Evolutionary conservation across 2,329 filamentous ascomycete species (phyloP).

Genomic region (Stagonosporopsis tanaceti): DNA sequence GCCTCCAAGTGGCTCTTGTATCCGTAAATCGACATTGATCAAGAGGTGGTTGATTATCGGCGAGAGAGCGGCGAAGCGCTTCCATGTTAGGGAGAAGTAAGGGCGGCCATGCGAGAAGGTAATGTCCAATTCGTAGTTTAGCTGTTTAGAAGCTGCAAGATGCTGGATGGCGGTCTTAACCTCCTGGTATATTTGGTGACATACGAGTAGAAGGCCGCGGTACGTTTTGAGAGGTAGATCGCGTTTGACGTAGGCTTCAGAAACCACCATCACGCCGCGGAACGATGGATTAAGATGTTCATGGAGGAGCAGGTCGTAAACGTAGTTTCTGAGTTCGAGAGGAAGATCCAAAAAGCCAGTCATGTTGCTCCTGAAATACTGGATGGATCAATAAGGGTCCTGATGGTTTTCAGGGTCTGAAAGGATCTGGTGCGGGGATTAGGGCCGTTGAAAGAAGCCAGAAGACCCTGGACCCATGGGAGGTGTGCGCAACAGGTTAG

Average conservation of each 20-base stretch:
- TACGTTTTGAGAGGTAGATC: conserved; percentile 40
- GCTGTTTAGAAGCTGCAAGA: conserved; percentile 32
- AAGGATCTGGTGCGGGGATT: conserved; percentile 23
- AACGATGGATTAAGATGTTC: conserved; percentile 33
- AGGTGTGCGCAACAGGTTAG: conserved; percentile 16
- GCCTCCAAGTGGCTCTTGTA: conserved; percentile 36
- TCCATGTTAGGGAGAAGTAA: conserved; percentile 42
- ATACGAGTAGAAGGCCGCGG: conserved; percentile 36
- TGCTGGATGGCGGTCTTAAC: conserved; percentile 42
- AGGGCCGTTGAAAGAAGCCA: conserved; percentile 9
- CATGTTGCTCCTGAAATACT: conserved; percentile 26
- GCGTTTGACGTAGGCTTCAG: conserved; percentile 37
- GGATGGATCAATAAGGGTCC: conserved; percentile 21
- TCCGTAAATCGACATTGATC: conserved; percentile 42
- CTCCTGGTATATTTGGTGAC: conserved; percentile 35
- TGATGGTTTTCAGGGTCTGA: conserved; percentile 20
- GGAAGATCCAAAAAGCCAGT: conserved; percentile 42
- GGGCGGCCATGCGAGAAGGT: conserved; percentile 45
- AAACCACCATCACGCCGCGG: conserved; percentile 42
- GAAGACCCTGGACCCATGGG: conserved; percentile 13
- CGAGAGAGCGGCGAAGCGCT: conserved; percentile 38
- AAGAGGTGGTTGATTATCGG: conserved; percentile 38
- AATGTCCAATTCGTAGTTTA: conserved; percentile 38
- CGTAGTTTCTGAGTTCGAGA: conserved; percentile 38
- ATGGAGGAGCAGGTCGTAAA: conserved; percentile 38